Base-by-base conservation (phyloP, 1,139 yeast species). In the Taphrina sp. region DNA sequence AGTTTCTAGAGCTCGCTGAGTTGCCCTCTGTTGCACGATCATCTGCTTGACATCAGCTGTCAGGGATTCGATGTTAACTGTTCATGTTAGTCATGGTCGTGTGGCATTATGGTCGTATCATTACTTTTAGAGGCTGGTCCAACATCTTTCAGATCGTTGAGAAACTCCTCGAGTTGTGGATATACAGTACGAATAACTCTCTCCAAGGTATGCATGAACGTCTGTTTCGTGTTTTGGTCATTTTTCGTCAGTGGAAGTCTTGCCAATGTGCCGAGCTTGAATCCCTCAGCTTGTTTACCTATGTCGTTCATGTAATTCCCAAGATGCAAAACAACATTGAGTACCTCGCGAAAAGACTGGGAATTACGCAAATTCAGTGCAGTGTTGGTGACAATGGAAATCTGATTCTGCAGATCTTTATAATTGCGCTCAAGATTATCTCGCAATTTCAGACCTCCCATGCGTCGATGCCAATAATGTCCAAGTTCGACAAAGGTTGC, bases 281-380 rank as follows among this genome's bases (percentile, higher is more conserved):
- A 89, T 1, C 97, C 98, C 56, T 77, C 71, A 0, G 95, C 96
- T 63, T 83, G 83, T 65, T 85, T 89, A 5, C 85, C 74, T 29
- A 75, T 71, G 65, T 87, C 95, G 68, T 92, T 92, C 97, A 92
- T 92, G 66, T 82, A 89, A 66, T 92, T 92, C 20, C 97, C 98
- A 59, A 92, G 83, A 17, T 85, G 83, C 61, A 89, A 76, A 54
- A 92, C 86, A 39, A 92, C 78, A 46, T 83, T 84, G 58, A 92
- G 73, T 7, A 90, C 78, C 58, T 79, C 77, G 61, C 80, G 78
- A 64, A 92, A 76, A 44, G 80, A 77, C n/a, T 75, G 75, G 0
- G 95, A 86, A 5, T 76, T 72, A 53, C 75, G 73, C n/a, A 90
- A 73, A 37, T 80, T 74, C 33, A 74, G 76, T 52, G 82, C 76